Evolutionary conservation across 1,139 yeast species (phyloP), one percentile per base, ranked within the genome.

Genomic region (Geotrichum klebahnii): DNA sequence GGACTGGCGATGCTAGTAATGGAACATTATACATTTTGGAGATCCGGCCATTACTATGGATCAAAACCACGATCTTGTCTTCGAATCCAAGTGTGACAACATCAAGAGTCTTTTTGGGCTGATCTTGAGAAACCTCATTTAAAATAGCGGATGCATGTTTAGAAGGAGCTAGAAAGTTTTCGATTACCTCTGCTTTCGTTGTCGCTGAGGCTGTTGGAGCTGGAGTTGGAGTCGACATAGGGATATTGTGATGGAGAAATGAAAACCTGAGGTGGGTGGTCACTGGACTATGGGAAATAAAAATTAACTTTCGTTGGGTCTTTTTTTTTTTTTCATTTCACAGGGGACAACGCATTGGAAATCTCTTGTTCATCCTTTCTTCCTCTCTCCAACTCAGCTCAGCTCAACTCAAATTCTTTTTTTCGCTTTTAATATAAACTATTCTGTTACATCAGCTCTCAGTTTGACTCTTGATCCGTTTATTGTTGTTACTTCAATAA

Each of bases 31-130:
- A 64, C 57, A 68, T 46, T 42, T 63, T 62, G 24, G 66, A 64
- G 14, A 68, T 53, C 36, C 62, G 57, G 29, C 68, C 70, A 33
- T 68, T 58, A 28, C 60, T 60, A 52, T 66, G 59, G 10, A 69
- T 62, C 59, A 64, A 59, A 10, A 70, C 59, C 43, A 62, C 56
- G 46, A 70, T 66, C 44, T 61, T 61, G 57, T 70, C 73, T 10
- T 56, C 53, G 50, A 63, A 69, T 3, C 61, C 62, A 34, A 61
- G 51, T 2, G 65, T 55, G 5, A 65, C 65, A 9, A 67, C 70
- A 37, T 66, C 67, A 28, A 69, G 56, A 20, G 53, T 53, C 23
- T 48, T 52, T n/a, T n/a, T n/a, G n/a, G 10, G 60, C 60, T 3
- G 43, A 31, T 6, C 16, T n/a, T 14, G 17, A n/a, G 36, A 6